phyloP scores from a whole-genome alignment of 129 eudicot species.

The Pittosporum tobira region DNA sequence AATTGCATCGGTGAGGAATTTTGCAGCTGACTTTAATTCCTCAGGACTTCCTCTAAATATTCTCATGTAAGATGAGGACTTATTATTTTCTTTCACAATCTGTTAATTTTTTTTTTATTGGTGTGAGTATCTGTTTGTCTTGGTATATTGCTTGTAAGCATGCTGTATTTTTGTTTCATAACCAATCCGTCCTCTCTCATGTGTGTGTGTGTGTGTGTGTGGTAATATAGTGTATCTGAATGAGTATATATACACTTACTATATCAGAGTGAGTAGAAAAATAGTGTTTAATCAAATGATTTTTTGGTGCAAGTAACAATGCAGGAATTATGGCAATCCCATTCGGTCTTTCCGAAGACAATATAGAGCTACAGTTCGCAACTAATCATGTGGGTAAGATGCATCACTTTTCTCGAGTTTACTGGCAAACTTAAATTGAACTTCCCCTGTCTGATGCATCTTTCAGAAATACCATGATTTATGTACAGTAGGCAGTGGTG shows the following conservation, averaged over 20 bases:
- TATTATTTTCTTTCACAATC: neutral
- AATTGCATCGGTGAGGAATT: constrained; percentile 36
- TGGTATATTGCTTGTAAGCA: neutral
- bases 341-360: constrained; percentile 32
- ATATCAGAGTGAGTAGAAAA: neutral
- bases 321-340: constrained; percentile 54
- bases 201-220: neutral
- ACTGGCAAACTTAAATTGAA: neutral
- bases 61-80: constrained; percentile 41
- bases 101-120: constrained; percentile 4
- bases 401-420: neutral
- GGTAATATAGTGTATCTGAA: neutral
- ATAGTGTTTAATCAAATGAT: neutral
- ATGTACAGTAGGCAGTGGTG: too few species aligned
- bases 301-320: constrained; percentile 29
- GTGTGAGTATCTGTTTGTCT: neutral
- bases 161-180: neutral
- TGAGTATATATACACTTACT: neutral
- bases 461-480: neutral
- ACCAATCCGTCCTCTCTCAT: neutral
- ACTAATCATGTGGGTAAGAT: constrained; percentile 47
- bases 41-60: constrained; percentile 46
- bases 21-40: constrained; percentile 37
- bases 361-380: constrained; percentile 51
- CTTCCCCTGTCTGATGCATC: neutral